Percentiles rank a stretch among this genome's conserved stretches.
phyloP scores from a whole-genome alignment of 2,329 filamentous ascomycete species.

The Pestalotiopsis sp. region DNA sequence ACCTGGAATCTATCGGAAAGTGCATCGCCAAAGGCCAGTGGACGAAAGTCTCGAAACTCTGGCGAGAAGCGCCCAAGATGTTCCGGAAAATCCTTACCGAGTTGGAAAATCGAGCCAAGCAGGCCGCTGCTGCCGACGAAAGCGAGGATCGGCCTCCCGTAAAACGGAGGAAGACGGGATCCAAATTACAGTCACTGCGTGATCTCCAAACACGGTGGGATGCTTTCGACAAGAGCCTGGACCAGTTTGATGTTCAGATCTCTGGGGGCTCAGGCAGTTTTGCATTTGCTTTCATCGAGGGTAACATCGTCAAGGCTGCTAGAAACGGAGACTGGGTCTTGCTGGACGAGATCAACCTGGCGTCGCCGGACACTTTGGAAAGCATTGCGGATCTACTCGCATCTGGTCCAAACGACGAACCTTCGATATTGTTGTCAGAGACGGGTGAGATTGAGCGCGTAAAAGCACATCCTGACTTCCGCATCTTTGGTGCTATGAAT shows the following conservation, averaged over 20 bases:
- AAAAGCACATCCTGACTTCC: conserved; percentile 86
- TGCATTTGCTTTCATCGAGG: conserved; percentile 94
- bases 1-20: conserved; percentile 79
- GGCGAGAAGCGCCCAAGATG: conserved; percentile 88
- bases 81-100: conserved; percentile 71
- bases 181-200: conserved; percentile 66
- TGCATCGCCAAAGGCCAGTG: conserved; percentile 82
- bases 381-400: conserved; percentile 87
- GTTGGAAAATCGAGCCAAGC: conserved; percentile 46
- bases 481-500: conserved; percentile 99
- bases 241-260: conserved; percentile 80
- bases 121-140: conserved; percentile 36
- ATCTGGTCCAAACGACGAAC: conserved; percentile 69
- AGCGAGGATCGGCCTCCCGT: conserved; percentile 60
- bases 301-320: conserved; percentile 94
- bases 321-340: conserved; percentile 97
- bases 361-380: conserved; percentile 91
- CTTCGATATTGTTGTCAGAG: conserved; percentile 88
- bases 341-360: conserved; percentile 95
- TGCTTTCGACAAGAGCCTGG: conserved; percentile 72
- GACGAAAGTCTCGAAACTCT: conserved; percentile 82
- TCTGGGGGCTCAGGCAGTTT: conserved; percentile 74
- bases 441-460: conserved; percentile 92
- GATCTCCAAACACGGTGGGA: conserved; percentile 74
- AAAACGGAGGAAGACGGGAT: conserved; percentile 69